Evolutionary conservation across 352 stramenopile species (phyloP), one percentile per base, ranked within the genome.

Genomic region (Globisporangium nunn): DNA sequence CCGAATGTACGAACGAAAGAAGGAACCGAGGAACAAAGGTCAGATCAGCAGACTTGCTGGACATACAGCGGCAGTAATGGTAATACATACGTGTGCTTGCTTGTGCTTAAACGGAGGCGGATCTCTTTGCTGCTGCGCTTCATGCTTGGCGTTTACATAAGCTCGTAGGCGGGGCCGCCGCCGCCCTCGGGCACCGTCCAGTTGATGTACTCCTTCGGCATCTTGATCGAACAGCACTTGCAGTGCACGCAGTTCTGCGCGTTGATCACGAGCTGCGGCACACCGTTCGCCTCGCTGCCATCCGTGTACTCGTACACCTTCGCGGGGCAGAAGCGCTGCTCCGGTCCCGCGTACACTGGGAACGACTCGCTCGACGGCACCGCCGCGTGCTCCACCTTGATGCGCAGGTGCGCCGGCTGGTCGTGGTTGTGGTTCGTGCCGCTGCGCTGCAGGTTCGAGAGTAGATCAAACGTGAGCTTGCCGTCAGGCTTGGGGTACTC

Each of bases 161-260:
- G 31, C 46, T 50, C 40, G 37, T 99, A 99, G 63, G 96, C 92
- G 58, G 97, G 97, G 62, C 97, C 97, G 57, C 97, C 97, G 56
- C 89, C 96, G 47, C 96, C 96, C 82, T 99, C 96, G 5, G 97
- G 97, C 4, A 99, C 97, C 43, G 96, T 99, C 97, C 97, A 99
- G 48, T 99, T 85, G 74, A 99, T 99, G 75, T 99, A 99, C 75
- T 99, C 95, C 59, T 97, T 66, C 2, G 96, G 96, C 94, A 98
- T 99, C 77, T 99, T 99, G 77, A 99, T 99, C 41, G 92, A 98
- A 74, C 97, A 99, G 76, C 93, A 98, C 74, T 99, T 99, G 83
- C 97, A 99, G 80, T 99, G 97, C 46, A 99, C 90, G 70, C 97
- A 99, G 77, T 99, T 99, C 75, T 99, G 96, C 41, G 96, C 95